Evolutionary conservation across 2,329 filamentous ascomycete genomes (phyloP).

Genomic region (Stemphylium beticola): DNA sequence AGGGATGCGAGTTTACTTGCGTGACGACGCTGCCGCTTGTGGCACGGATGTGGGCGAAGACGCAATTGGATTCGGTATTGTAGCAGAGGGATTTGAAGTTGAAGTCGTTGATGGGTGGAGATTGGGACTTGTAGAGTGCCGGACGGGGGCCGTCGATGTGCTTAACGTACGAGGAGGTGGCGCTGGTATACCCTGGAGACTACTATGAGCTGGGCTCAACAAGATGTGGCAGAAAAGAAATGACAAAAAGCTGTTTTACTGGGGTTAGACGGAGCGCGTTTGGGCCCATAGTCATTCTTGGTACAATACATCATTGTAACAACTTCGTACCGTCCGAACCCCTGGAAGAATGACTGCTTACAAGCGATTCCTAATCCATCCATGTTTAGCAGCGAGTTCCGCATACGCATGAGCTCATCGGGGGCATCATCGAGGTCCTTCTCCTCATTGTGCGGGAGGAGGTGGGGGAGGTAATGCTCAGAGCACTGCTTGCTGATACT

Average conservation of each 20-base stretch:
- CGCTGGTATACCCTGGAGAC: conserved; percentile 53
- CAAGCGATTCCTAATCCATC: conserved; percentile 63
- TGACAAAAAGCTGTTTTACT: background rate
- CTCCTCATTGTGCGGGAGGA: conserved; percentile 54
- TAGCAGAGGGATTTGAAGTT: conserved; percentile 61
- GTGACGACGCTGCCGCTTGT: conserved; percentile 57
- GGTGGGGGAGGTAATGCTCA: conserved; percentile 61
- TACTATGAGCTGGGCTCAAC: conserved; percentile 3
- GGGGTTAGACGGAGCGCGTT: no score
- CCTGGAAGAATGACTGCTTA: conserved; percentile 14
- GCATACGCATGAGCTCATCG: conserved; percentile 54
- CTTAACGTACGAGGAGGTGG: conserved; percentile 50
- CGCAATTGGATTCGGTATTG: conserved; percentile 58
- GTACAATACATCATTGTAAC: background rate
- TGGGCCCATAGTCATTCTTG: background rate
- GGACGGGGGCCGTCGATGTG: conserved; percentile 51
- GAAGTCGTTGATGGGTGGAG: conserved; percentile 59
- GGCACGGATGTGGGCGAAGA: conserved; percentile 62
- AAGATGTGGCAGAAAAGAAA: background rate
- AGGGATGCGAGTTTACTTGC: conserved; percentile 62
- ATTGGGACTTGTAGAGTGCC: conserved; percentile 59
- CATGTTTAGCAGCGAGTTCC: conserved; percentile 62
- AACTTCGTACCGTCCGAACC: no score
- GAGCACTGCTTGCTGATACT: conserved; percentile 46
- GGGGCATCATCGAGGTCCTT: conserved; percentile 50